A percentile compares a stretch with the other conserved stretches of the same genome.
Conservation (phyloP, 2,329 filamentous ascomycete species). For the Bisporella sp. region DNA sequence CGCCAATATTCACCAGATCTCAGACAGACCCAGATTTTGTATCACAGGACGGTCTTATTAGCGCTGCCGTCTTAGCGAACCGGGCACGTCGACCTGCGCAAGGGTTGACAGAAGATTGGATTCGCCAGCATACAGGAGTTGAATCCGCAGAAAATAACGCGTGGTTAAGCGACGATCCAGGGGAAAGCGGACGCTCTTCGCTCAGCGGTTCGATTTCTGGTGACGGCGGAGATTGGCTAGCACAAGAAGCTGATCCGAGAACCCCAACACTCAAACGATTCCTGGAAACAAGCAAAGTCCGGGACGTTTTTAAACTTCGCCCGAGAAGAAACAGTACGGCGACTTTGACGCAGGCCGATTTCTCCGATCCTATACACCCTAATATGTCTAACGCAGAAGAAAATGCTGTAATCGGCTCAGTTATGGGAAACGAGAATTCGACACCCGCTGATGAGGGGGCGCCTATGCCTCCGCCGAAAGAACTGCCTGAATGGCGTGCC, state of each 20-base stretch:
- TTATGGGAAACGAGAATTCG: conserved; percentile 12
- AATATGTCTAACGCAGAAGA: conserved; percentile 19
- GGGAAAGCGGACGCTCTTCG: conserved; percentile 69
- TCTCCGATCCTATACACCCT: conserved; percentile 12
- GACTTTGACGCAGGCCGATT: conserved; percentile 27
- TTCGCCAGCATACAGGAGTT: conserved; percentile 71
- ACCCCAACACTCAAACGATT: conserved; percentile 26
- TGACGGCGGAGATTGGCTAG: conserved; percentile 40
- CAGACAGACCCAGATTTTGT: conserved; percentile 31
- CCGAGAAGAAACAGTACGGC: conserved; percentile 27
- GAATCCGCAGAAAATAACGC: conserved; percentile 65
- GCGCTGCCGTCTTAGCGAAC: conserved; percentile 55
- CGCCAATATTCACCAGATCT: conserved; percentile 35
- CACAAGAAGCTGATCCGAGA: conserved; percentile 34
- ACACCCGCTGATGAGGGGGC: conserved; percentile 32
- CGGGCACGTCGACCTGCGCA: conserved; percentile 50
- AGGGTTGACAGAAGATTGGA: conserved; percentile 77
- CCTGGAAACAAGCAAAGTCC: conserved; percentile 14
- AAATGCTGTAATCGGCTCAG: conserved; percentile 8
- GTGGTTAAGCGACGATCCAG: conserved; percentile 76
- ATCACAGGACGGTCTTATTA: conserved; percentile 26
- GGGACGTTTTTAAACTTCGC: conserved; percentile 15
- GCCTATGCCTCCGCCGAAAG: conserved; percentile 25
- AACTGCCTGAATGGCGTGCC: conserved; percentile 20
- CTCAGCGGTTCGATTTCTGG: conserved; percentile 57